Base-by-base conservation (phyloP, 768 basidiomycete genomes). In the Russula lepida region DNA sequence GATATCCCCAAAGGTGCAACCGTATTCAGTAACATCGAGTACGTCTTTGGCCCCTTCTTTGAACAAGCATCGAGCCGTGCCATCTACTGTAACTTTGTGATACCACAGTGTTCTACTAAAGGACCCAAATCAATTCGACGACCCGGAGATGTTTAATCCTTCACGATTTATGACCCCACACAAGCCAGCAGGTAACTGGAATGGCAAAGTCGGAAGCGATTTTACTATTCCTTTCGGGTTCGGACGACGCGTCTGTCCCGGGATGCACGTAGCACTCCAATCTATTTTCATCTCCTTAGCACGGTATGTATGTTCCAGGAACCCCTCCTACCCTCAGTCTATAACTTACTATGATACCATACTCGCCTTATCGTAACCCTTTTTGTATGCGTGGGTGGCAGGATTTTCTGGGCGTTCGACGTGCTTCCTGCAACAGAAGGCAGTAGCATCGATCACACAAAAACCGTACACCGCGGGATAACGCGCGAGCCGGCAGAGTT, bases 171-270 rank as follows among this genome's bases (percentile, higher is more conserved):
- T 67, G 6, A 30, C 44, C 11, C 46, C 62, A 43, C 58, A 48
- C 17, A 27, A 37, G n/a, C 37, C 39, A 1, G 37, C 3, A 25
- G 59, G 53, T 23, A 59, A 33, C 21, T 51, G 58, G 56, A 39
- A 47, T 19, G 58, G 52, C 27, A 62, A 53, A 11, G 27, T 63
- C 27, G 62, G 61, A 37, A 46, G 37, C 25, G 60, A 62, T 33
- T 65, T 66, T 44, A 63, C 55, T 6, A 23, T 66, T 0, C 68
- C 60, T 12, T 68, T 69, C 35, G 69, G 68, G 15, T 69, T 65
- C 28, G 68, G 68, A 23, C 62, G 68, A 11, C 49, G 65, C 6
- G 60, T 68, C 21, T 69, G 65, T 39, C 65, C 67, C 0, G 68
- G 67, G 0, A 56, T 66, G 27, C 60, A 69, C 35, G 46, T 68